Conservation (phyloP, 164 flowering plant species). For the Euptelea pleiosperma region DNA sequence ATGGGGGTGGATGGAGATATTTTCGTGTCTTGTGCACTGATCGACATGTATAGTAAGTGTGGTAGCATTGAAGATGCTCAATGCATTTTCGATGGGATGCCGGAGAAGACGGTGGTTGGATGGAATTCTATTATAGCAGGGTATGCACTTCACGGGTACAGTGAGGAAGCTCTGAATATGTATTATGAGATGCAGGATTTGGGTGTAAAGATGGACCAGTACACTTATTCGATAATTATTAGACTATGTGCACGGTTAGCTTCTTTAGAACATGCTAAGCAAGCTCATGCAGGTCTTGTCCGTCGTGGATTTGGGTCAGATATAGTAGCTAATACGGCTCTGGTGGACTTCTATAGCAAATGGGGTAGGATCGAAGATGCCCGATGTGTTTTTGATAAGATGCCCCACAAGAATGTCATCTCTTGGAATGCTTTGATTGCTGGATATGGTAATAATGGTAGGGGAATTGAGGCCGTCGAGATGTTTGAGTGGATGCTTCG, state of each 20-base stretch:
- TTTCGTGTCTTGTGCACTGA: conserved; percentile 51
- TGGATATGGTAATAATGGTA: conserved; percentile 33
- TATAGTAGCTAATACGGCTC: conserved; percentile 55
- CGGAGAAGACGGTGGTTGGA: conserved; percentile 56
- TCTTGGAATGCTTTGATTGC: conserved; percentile 41
- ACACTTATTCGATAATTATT: conserved; percentile 51
- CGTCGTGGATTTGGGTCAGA: conserved; percentile 57
- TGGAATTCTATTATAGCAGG: conserved; percentile 69
- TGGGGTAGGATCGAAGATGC: conserved; percentile 75
- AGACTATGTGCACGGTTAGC: conserved; percentile 55
- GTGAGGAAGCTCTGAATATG: conserved; percentile 52
- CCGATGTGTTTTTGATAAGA: conserved; percentile 48
- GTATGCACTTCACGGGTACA: conserved; percentile 63
- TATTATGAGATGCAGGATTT: conserved; percentile 55
- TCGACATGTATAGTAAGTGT: conserved; percentile 68
- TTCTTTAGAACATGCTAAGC: conserved; percentile 57
- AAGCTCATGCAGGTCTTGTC: conserved; percentile 62
- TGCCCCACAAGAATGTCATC: conserved; percentile 35
- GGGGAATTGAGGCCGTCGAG: conserved; percentile 26
- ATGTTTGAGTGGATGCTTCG: conserved; percentile 26
- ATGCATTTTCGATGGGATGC: conserved; percentile 54
- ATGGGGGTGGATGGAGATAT: conserved; percentile 33
- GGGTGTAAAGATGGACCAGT: conserved; percentile 61
- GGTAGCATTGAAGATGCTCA: conserved; percentile 58
- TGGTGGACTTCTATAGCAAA: conserved; percentile 64